Conservation (phyloP, 2,329 filamentous ascomycete species). For the Cercospora citrullina region DNA sequence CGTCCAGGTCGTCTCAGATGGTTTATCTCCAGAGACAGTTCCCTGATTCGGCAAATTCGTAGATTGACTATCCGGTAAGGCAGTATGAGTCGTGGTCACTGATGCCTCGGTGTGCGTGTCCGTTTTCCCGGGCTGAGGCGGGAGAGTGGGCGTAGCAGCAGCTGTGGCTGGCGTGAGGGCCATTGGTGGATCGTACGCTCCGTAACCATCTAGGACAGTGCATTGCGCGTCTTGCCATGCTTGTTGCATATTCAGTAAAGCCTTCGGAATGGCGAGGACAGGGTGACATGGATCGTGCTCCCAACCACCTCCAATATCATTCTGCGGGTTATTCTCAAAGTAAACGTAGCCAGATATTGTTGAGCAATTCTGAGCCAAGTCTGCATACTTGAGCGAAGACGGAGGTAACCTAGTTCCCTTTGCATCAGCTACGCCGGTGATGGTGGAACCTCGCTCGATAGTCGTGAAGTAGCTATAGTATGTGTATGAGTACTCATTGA, state of each 20-base stretch:
- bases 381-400: constrained; percentile 12
- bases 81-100: constrained; percentile 8
- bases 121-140: constrained; percentile 15
- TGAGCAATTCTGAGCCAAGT: constrained; percentile 18
- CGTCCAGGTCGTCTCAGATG: background rate
- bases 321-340: constrained; percentile 18
- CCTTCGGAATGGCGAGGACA: constrained; percentile 10
- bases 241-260: constrained; percentile 12
- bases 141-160: constrained; percentile 13
- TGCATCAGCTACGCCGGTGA: background rate
- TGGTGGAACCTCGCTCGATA: background rate
- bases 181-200: constrained; percentile 20
- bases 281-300: constrained; percentile 18
- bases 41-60: background rate
- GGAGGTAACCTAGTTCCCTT: constrained; percentile 10
- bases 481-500: constrained; percentile 10
- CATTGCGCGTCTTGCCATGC: constrained; percentile 16
- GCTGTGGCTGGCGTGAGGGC: constrained; percentile 13
- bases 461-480: constrained; percentile 5
- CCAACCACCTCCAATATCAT: constrained; percentile 9
- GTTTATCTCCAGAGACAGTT: background rate
- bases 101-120: background rate
- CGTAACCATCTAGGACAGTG: constrained; percentile 3
- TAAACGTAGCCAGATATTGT: constrained; percentile 15
- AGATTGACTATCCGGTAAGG: constrained; percentile 5